Conservation (phyloP, 2,329 filamentous ascomycete species). For the Eutypella sp. region DNA sequence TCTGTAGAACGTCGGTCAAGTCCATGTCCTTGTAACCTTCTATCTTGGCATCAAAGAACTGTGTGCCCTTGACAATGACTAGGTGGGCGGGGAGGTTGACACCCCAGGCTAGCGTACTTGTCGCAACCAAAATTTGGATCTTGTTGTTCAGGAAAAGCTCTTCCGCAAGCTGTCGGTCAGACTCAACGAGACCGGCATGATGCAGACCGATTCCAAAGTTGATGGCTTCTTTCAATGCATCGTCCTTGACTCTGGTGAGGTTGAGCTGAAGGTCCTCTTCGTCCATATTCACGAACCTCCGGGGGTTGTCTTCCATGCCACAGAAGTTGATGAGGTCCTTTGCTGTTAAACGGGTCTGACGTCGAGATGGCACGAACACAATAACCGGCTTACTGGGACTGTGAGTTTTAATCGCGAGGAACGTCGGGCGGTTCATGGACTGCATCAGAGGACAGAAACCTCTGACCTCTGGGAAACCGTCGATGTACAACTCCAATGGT, state of each 20-base stretch:
- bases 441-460: constrained; percentile 98
- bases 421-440: constrained; percentile 97
- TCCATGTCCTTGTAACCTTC: constrained; percentile 99
- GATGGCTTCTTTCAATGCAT: constrained; percentile 86
- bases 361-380: constrained; percentile 92
- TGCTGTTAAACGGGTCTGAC: constrained; percentile 90
- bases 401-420: constrained; percentile 92
- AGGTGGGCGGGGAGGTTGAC: constrained; percentile 96
- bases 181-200: constrained; percentile 93
- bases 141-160: constrained; percentile 97
- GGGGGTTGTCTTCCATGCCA: constrained; percentile 96
- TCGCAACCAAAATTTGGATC: constrained; percentile 93
- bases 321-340: constrained; percentile 97
- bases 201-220: constrained; percentile 96
- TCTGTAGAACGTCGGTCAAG: constrained; percentile 93
- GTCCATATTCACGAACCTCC: constrained; percentile 87
- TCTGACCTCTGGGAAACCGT: constrained; percentile 90
- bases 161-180: constrained; percentile 84
- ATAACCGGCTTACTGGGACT: constrained; percentile 96
- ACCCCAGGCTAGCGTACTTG: constrained; percentile 95
- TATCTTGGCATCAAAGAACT: constrained; percentile 96
- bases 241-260: constrained; percentile 86
- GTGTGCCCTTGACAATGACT: constrained; percentile 95
- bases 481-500: constrained; percentile 92
- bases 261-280: constrained; percentile 91